Evolutionary conservation across 2,329 filamentous ascomycete genomes (phyloP).

Genomic region (Penicillium sp.): DNA sequence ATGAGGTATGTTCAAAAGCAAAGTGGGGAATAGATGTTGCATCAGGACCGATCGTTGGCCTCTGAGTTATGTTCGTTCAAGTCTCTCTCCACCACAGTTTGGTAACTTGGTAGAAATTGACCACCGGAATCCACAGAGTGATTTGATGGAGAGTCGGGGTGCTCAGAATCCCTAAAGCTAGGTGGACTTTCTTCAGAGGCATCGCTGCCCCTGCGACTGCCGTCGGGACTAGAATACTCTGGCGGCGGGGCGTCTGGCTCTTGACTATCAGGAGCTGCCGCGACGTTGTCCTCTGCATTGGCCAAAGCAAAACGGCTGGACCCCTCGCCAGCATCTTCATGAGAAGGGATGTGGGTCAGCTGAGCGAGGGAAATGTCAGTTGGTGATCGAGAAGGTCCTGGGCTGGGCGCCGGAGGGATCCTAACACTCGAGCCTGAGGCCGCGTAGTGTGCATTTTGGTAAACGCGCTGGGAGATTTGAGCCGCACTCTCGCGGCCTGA

Average conservation of each 20-base stretch:
- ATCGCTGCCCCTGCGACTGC: constrained; percentile 56
- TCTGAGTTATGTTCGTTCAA: constrained; percentile 5
- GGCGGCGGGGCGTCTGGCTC: constrained; percentile 32
- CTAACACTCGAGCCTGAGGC: constrained; percentile 78
- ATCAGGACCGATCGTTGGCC: not conserved
- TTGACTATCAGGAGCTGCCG: constrained; percentile 16
- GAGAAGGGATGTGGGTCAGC: constrained; percentile 66
- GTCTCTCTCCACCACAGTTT: constrained; percentile 17
- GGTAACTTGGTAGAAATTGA: constrained; percentile 18
- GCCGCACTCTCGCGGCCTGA: constrained; percentile 63
- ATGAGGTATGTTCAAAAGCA: constrained; percentile 13
- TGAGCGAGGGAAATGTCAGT: constrained; percentile 95
- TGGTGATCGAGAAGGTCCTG: constrained; percentile 83
- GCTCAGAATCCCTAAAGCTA: not conserved
- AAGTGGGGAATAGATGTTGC: constrained; percentile 1
- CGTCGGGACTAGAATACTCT: constrained; percentile 56
- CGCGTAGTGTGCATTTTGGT: constrained; percentile 62
- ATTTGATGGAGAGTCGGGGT: not conserved
- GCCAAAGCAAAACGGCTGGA: constrained; percentile 49
- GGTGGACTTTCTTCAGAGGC: constrained; percentile 40
- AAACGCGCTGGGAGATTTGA: constrained; percentile 38
- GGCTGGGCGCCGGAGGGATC: constrained; percentile 70
- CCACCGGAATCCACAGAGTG: not conserved
- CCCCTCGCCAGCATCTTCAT: constrained; percentile 70
- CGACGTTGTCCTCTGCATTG: constrained; percentile 17